Evolutionary conservation across 345 rosid genomes (phyloP).

Genomic region (Aegle marmelos): DNA sequence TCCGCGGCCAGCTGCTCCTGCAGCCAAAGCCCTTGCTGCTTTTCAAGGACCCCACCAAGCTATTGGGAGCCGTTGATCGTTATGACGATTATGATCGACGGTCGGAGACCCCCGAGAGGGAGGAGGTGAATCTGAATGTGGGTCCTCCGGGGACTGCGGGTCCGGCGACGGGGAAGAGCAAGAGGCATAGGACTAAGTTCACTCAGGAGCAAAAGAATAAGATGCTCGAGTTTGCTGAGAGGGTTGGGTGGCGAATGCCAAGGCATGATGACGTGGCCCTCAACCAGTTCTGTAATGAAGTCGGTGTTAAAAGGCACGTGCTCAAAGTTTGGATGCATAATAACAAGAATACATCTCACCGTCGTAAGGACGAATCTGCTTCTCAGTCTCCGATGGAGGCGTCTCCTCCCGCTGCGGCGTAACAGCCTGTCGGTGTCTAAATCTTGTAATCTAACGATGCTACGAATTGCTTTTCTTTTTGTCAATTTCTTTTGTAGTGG

Average conservation of each 20-base stretch:
- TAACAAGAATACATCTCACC: slow-evolving; percentile 33
- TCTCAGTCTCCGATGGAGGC: not conserved
- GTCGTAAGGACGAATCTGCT: slow-evolving; percentile 10
- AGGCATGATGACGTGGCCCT: slow-evolving; percentile 32
- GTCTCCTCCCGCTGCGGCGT: not conserved
- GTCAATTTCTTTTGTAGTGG: too few species aligned
- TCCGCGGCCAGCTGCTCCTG: slow-evolving; percentile 4
- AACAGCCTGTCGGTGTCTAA: not conserved
- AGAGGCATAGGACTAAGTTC: slow-evolving; percentile 43
- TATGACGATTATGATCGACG: slow-evolving; percentile 17
- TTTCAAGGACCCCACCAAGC: not conserved
- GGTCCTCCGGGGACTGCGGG: slow-evolving; percentile 6
- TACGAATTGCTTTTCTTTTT: too few species aligned
- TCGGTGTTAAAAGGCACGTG: slow-evolving; percentile 40
- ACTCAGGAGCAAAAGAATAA: slow-evolving; percentile 41
- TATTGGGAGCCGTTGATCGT: too few species aligned
- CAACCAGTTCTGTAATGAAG: slow-evolving; percentile 36
- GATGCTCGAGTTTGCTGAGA: slow-evolving; percentile 45
- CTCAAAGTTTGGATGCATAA: slow-evolving; percentile 60
- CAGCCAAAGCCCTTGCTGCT: slow-evolving; percentile 16
- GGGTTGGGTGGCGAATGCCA: slow-evolving; percentile 42
- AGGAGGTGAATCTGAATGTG: slow-evolving; percentile 5
- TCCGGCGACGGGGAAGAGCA: slow-evolving; percentile 9
- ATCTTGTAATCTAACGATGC: not conserved
- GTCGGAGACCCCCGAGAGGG: slow-evolving; percentile 31